phyloP scores from a whole-genome alignment of 2,329 filamentous ascomycete genomes.

The Cercospora beticola region DNA sequence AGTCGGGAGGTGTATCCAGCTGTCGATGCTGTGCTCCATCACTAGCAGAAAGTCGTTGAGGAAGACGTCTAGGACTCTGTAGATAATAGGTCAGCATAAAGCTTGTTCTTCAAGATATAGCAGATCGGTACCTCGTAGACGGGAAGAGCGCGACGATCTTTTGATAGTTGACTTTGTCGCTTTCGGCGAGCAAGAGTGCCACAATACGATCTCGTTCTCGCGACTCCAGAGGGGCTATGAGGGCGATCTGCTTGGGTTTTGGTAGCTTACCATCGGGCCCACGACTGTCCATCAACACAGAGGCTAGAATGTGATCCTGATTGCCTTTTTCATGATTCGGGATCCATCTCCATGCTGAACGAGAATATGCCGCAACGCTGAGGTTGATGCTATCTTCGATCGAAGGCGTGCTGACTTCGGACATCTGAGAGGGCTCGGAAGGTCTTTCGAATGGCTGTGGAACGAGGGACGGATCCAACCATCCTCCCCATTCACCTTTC shows the following conservation, averaged over 20 bases:
- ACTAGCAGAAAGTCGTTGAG: constrained; percentile 23
- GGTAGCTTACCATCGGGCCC: constrained; percentile 13
- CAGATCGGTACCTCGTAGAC: constrained; percentile 2
- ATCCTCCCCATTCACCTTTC: constrained; percentile 20
- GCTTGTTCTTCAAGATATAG: not conserved
- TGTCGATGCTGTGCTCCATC: constrained; percentile 28
- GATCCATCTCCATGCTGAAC: constrained; percentile 26
- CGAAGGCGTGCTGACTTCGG: constrained; percentile 19
- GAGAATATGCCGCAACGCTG: constrained; percentile 21
- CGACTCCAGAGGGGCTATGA: constrained; percentile 15
- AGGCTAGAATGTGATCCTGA: constrained; percentile 20
- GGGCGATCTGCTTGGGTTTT: constrained; percentile 9
- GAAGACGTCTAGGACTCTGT: constrained; percentile 23
- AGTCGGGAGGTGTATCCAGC: constrained; percentile 26
- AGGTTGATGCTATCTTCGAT: constrained; percentile 28
- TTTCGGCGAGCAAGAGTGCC: constrained; percentile 22
- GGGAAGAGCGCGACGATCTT: constrained; percentile 25
- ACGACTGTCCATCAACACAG: constrained; percentile 23
- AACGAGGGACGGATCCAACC: constrained; percentile 22
- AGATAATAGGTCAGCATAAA: not conserved
- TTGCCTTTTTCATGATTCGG: constrained; percentile 22
- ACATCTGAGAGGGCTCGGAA: not conserved
- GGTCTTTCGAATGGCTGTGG: constrained; percentile 11
- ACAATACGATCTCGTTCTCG: constrained; percentile 24
- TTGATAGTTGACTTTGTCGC: constrained; percentile 25